Conservation (phyloP, 2,329 filamentous ascomycete species). For the Botrytis sinoallii region DNA sequence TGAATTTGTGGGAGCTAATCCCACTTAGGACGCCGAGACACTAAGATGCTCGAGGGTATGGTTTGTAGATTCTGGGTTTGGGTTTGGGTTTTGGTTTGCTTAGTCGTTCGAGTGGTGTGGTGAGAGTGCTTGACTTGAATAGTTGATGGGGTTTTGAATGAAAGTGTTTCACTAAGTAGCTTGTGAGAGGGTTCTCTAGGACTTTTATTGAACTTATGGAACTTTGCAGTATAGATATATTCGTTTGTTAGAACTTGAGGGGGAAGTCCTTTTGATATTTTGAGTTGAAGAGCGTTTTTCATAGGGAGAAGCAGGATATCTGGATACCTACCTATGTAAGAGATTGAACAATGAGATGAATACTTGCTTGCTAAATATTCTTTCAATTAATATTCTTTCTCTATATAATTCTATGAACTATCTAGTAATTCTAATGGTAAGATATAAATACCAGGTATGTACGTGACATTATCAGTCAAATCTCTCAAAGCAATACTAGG, state of each 20-base stretch:
- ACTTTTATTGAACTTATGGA: neutral
- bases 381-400: neutral
- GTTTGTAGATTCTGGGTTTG: neutral
- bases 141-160: neutral
- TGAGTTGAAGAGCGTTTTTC: neutral
- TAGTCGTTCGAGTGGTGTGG: neutral
- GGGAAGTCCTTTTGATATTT: neutral
- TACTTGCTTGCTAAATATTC: neutral
- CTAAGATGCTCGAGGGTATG: neutral
- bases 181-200: too few species aligned
- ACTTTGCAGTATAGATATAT: neutral
- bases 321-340: neutral
- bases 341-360: neutral
- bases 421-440: too few species aligned
- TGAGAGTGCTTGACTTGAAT: neutral
- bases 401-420: too few species aligned
- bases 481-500: too few species aligned
- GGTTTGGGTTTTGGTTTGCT: neutral
- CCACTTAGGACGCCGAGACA: neutral
- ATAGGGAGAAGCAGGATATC: neutral
- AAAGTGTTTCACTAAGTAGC: neutral
- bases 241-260: neutral
- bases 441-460: too few species aligned
- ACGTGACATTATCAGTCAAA: too few species aligned
- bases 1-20: neutral